These are phyloP conservation scores for Furcasterigmium furcatum DNA, from an alignment of 2,329 filamentous ascomycete genomes.

Conservation along the genomic window DNA sequence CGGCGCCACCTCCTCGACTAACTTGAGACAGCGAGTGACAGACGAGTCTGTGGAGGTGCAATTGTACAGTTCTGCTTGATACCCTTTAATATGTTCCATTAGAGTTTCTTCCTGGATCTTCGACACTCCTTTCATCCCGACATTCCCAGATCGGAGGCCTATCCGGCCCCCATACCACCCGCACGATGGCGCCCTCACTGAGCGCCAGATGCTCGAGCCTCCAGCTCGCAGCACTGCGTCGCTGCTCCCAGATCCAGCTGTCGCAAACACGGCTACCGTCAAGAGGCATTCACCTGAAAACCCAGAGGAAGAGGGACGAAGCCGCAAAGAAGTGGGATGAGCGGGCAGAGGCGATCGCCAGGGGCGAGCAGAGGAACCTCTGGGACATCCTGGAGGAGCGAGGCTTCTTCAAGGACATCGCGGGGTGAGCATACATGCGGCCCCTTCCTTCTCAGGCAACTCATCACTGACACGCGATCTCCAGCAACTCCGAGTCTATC, in stretches of 20 bases:
- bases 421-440: conserved; percentile 54
- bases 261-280: conserved; percentile 12
- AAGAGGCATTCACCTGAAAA: conserved; percentile 36
- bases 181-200: neutral
- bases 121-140: no score
- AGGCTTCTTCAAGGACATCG: conserved; percentile 70
- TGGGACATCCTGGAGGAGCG: conserved; percentile 67
- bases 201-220: neutral
- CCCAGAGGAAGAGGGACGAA: conserved; percentile 36
- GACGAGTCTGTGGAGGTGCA: no score
- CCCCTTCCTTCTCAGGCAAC: neutral
- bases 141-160: no score
- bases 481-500: conserved; percentile 30
- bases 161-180: no score
- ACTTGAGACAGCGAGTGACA: no score
- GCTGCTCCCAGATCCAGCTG: conserved; percentile 6
- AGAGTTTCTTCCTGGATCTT: no score
- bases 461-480: neutral
- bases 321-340: conserved; percentile 45
- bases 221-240: neutral
- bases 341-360: conserved; percentile 41
- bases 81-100: conserved; percentile 1
- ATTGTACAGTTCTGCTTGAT: neutral
- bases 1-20: no score
- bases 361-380: conserved; percentile 48